Percentiles rank a stretch among this genome's conserved stretches.
phyloP scores from a whole-genome alignment of 257 asterid species.

The Buddleja alternifolia region DNA sequence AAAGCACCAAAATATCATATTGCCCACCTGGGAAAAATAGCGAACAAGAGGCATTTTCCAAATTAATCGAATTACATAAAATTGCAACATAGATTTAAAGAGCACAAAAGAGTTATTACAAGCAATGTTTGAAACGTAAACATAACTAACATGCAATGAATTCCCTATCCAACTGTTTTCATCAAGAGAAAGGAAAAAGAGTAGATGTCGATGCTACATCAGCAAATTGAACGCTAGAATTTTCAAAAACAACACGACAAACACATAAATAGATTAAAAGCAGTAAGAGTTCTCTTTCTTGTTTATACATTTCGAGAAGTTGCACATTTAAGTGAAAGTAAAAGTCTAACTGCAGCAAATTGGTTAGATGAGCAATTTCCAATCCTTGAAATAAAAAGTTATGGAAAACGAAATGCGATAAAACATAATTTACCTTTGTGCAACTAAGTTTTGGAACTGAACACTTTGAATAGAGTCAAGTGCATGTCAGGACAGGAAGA shows the following conservation, averaged over 20 bases:
- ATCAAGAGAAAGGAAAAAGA: background rate
- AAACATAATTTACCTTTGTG: background rate
- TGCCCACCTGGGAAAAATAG: slow-evolving; percentile 74
- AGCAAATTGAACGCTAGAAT: background rate
- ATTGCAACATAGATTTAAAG: background rate
- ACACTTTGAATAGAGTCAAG: background rate
- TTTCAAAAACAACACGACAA: background rate
- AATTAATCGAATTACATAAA: background rate
- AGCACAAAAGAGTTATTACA: background rate
- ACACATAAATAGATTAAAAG: background rate
- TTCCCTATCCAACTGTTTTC: background rate
- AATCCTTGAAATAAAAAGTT: background rate
- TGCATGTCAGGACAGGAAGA: background rate
- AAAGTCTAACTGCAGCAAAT: background rate
- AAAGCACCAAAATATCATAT: slow-evolving; percentile 90
- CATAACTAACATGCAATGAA: background rate
- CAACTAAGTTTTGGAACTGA: background rate
- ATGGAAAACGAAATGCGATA: background rate
- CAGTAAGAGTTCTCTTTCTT: background rate
- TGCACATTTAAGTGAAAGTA: background rate
- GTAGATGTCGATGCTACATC: background rate
- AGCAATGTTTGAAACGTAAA: background rate
- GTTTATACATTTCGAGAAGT: background rate
- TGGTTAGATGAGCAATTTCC: background rate
- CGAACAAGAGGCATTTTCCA: background rate